These are phyloP conservation scores for Isabelozyma pseudorhagii DNA, from an alignment of 805 yeast species.

Conservation along the genomic window DNA sequence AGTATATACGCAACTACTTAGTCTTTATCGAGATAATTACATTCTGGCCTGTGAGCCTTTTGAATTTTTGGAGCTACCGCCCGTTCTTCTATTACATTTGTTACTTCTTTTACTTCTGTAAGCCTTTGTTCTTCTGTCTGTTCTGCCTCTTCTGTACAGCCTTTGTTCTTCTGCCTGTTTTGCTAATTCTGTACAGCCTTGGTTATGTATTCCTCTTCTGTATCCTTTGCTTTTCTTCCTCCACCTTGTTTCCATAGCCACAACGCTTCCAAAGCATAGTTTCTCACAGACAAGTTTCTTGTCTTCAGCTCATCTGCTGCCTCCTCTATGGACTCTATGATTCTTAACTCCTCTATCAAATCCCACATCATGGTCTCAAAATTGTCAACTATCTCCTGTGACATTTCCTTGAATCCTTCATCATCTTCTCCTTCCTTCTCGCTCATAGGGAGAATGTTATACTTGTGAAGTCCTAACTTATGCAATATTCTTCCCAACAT, in stretches of 20 bases:
- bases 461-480: conserved; percentile 67
- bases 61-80: neutral
- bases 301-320: conserved; percentile 66
- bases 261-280: conserved; percentile 83
- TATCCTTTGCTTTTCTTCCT: conserved; percentile 13
- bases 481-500: conserved; percentile 84
- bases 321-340: conserved; percentile 63
- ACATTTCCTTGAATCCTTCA: conserved; percentile 30
- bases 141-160: neutral
- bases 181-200: neutral
- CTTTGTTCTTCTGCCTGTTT: conserved; percentile 18
- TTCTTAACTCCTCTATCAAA: conserved; percentile 55
- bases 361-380: conserved; percentile 69
- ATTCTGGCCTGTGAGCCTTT: no score
- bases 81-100: neutral
- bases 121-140: neutral
- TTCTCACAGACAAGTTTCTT: conserved; percentile 67
- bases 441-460: conserved; percentile 47
- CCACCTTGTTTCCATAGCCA: conserved; percentile 79
- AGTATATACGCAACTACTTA: neutral
- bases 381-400: conserved; percentile 19
- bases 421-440: conserved; percentile 29
- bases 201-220: neutral
- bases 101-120: neutral
- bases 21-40: neutral